Evolutionary conservation across 2,329 filamentous ascomycete genomes (phyloP).

Genomic region (Drechmeria coniospora): DNA sequence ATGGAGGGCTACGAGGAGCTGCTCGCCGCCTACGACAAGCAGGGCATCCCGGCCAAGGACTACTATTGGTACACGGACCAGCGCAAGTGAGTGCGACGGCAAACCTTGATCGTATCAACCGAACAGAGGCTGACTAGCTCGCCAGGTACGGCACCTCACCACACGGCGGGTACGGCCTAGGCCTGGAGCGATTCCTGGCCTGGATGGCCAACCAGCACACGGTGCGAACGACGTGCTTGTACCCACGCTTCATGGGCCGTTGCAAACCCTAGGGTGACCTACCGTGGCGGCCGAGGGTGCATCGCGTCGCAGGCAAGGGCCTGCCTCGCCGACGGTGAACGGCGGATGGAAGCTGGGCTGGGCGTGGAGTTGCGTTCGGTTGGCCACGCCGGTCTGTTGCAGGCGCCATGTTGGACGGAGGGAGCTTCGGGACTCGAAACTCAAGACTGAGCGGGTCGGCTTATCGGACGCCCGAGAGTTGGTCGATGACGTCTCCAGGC

Average conservation of each 20-base stretch:
- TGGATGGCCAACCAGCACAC: slow-evolving; percentile 50
- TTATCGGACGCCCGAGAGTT: too few species aligned
- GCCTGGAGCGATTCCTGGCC: slow-evolving; percentile 36
- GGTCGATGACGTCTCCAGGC: too few species aligned
- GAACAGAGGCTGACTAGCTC: neutral
- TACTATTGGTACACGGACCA: slow-evolving; percentile 99
- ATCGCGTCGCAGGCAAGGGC: too few species aligned
- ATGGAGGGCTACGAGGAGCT: slow-evolving; percentile 85
- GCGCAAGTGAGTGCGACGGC: slow-evolving; percentile 45
- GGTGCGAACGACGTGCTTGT: slow-evolving; percentile 53
- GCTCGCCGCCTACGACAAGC: slow-evolving; percentile 72
- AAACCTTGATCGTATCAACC: neutral
- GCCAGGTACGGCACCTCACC: slow-evolving; percentile 64
- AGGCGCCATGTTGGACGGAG: too few species aligned
- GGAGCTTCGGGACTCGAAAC: too few species aligned
- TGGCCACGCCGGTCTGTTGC: too few species aligned
- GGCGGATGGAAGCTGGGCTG: neutral
- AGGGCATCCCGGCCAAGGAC: slow-evolving; percentile 67
- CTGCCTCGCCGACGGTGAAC: too few species aligned
- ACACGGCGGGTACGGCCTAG: slow-evolving; percentile 86
- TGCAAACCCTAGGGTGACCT: slow-evolving; percentile 47
- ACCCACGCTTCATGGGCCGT: slow-evolving; percentile 65
- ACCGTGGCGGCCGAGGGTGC: too few species aligned
- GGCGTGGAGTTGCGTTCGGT: too few species aligned
- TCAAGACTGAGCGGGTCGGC: too few species aligned